Evolutionary conservation across 805 yeast species (phyloP), one percentile per base, ranked within the genome.

Genomic region (Yamadazyma laniorum): DNA sequence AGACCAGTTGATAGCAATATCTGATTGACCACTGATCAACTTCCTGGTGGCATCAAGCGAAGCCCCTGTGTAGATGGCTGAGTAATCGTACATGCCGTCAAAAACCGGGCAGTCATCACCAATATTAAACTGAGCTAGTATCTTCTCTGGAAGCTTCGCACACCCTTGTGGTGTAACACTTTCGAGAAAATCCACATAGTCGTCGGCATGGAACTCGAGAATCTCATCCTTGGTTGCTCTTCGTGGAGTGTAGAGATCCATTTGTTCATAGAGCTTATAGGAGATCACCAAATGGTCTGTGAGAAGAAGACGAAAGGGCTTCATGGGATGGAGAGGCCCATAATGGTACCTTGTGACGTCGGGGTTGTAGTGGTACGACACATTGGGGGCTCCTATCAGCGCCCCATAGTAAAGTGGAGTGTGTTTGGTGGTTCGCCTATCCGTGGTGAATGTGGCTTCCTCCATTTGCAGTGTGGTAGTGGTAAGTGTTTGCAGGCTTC

Each of bases 271-370:
- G 32, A 91, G 66, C 41, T 87, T 87, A 61, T 93, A 91, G 11
- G 84, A 80, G 23, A 83, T 77, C 36, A 91, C 91, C 44, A 91
- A 67, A 58, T 90, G 96, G 63, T 91, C 97, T 0, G 99, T 91
- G 31, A 91, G 74, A 90, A 89, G 83, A 45, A 93, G 69, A 48
- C 99, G 69, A 60, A 90, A 87, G 12, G 99, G 99, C 59, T 91
- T 91, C 99, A 91, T 91, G n/a, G 99, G 99, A 61, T 91, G 99
- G 43, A 80, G 77, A 1, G 86, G 85, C 13, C 99, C 99, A 59
- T 86, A 90, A 54, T 90, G 96, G 61, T 82, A 90, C 47, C 78
- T 75, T 1, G 86, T 73, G 0, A 82, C 95, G 37, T 82, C 79
- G 18, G 89, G 85, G 59, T 89, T 89, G 62, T 76, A 87, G 60